Base-by-base conservation (phyloP, 768 basidiomycete species). In the Mycena haematopus region DNA sequence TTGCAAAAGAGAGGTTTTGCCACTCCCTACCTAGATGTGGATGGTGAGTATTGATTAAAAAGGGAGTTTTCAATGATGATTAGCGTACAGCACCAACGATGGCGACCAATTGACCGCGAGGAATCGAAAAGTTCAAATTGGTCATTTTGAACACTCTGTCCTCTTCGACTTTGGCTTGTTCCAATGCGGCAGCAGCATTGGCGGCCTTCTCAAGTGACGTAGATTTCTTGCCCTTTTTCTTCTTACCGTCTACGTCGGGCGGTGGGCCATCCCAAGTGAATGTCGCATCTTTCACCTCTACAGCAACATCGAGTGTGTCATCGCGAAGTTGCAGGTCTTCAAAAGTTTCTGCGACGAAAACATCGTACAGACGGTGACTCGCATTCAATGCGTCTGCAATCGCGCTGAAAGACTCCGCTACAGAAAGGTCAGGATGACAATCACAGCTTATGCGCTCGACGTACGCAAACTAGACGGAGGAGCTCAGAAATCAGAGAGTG, bases 201-300 rank as follows among this genome's bases (percentile, higher is more conserved):
- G 69, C 60, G 46, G 62, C 63, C 47, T 58, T 61, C 52, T 63
- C 64, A 31, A 52, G 53, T 9, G 44, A 19, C 4, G 45, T 52
- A 8, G 56, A 61, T 45, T 69, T 72, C 53, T 33, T 65, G 51
- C 68, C 68, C 60, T 75, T 78, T 36, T 68, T 72, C 40, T 79
- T 77, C 69, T 80, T 79, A 31, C 67, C 74, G n/a, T 76, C 80
- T 0, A 69, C 69, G 44, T 86, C 82, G 1, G 84, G 83, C 0
- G 89, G 86, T 1, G 90, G 85, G 5, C 86, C 82, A 68, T 97
- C 95, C 96, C 96, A 98, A 1, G 87, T 86, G 76, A 96, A 96
- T 13, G 86, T 83, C 6, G 86, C 94, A 56, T 83, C 80, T 51
- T 84, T 78, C 47, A 93, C 83, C 58, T 83, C 80, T 56, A 97